A percentile compares a stretch with the other conserved stretches of the same genome.
Evolutionary conservation across 768 basidiomycete genomes (phyloP).

Genomic region (Jaapia argillacea): DNA sequence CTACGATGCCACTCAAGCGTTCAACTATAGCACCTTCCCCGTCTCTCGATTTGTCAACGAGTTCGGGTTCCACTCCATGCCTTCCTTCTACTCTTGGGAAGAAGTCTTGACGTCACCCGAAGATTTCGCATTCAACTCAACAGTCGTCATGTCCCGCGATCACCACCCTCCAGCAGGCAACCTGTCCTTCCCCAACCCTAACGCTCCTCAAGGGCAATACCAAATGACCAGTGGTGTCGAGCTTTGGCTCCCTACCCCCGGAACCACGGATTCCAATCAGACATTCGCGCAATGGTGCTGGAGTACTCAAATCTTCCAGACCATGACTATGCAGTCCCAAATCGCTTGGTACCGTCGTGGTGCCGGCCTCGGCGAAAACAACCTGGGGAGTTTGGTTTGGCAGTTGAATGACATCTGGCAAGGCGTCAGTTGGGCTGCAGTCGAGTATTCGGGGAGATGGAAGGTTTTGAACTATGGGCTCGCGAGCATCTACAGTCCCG

Average conservation of each 20-base stretch:
- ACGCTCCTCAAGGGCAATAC: constrained; percentile 39
- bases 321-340: constrained; percentile 48
- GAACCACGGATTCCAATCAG: constrained; percentile 36
- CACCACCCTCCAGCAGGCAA: constrained; percentile 45
- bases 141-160: constrained; percentile 43
- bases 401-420: constrained; percentile 57
- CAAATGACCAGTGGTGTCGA: constrained; percentile 43
- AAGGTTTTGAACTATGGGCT: constrained; percentile 47
- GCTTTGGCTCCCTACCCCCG: constrained; percentile 45
- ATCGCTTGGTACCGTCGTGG: constrained; percentile 51
- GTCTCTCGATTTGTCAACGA: constrained; percentile 48
- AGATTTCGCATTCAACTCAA: constrained; percentile 50
- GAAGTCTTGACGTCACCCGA: constrained; percentile 39
- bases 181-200: constrained; percentile 45
- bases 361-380: constrained; percentile 47
- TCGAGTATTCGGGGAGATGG: constrained; percentile 52
- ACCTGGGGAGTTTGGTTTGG: constrained; percentile 49
- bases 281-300: constrained; percentile 58
- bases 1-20: constrained; percentile 41
- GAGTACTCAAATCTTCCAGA: constrained; percentile 52
- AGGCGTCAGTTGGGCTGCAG: constrained; percentile 42
- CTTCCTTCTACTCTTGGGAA: constrained; percentile 52
- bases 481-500: constrained; percentile 32
- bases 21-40: constrained; percentile 44
- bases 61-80: constrained; percentile 59